These are phyloP conservation scores for Mucor irregularis DNA, from an alignment of 371 early-diverging fungal species.

Conservation along the genomic window DNA sequence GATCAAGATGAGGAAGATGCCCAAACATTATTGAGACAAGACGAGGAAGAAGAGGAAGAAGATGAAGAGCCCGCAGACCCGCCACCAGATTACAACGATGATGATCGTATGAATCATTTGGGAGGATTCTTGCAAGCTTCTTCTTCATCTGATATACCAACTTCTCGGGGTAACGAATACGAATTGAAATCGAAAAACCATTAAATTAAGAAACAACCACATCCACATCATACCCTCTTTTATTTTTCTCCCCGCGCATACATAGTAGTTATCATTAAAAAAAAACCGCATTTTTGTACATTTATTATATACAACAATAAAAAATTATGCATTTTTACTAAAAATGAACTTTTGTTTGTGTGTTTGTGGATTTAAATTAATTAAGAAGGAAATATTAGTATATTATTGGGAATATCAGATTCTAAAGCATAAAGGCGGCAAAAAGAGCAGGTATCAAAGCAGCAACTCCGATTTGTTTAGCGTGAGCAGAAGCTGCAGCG, in stretches of 20 bases:
- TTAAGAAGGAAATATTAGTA: background rate
- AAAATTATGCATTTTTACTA: too few species aligned
- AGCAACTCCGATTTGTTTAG: background rate
- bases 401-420: too few species aligned
- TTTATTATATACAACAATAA: too few species aligned
- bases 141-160: conserved; percentile 2
- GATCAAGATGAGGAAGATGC: conserved; percentile 26
- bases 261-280: too few species aligned
- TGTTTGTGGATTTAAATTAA: background rate
- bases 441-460: conserved; percentile 1
- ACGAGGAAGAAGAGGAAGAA: background rate
- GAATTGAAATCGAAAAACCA: conserved; percentile 24
- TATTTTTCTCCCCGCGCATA: too few species aligned
- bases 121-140: conserved; percentile 8
- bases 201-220: too few species aligned
- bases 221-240: too few species aligned
- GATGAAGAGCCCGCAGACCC: conserved; percentile 1
- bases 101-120: background rate
- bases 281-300: too few species aligned
- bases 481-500: background rate
- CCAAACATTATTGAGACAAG: conserved; percentile 17
- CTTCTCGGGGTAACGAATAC: conserved; percentile 12
- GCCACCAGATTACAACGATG: conserved; percentile 17
- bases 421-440: background rate
- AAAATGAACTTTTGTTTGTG: too few species aligned